Evolutionary conservation across 148 eudicot species (phyloP), one percentile per base, ranked within the genome.

Genomic region (Amaranthus cruentus): DNA sequence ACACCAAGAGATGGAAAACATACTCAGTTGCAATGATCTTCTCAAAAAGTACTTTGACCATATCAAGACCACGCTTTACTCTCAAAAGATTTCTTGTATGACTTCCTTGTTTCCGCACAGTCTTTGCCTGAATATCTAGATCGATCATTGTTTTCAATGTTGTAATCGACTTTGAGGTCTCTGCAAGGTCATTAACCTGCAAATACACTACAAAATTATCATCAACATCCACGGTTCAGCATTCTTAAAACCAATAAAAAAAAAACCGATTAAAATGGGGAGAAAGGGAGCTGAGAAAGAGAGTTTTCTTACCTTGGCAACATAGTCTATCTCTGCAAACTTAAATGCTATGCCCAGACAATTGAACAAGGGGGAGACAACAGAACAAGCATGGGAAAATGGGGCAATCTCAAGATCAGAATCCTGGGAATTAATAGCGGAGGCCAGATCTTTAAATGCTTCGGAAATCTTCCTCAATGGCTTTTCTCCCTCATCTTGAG

Each of bases 291-390:
- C 14, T 9, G 49, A 9, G 12, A 2, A 18, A 51, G 62, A 65
- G 38, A 38, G 28, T 46, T 47, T 14, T 55, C 50, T 63, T 77
- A 84, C 98, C 88, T 94, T 94, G 78, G 91, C 86, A 66, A 91
- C 97, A 69, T 91, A 94, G 76, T 94, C 98, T 81, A 87, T 83
- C 71, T 91, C 98, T 7, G 98, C 98, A 73, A 94, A 94, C 81
- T 89, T 91, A 85, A 94, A 94, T 71, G 98, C 98, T 81, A 94
- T 85, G 18, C 98, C 98, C 18, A 94, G 88, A 72, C 91, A 94
- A 18, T 91, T 84, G 68, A 94, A 94, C 46, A 94, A 88, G n/a
- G 98, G 98, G 47, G 98, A 91, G 63, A 94, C 95, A 21, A 89
- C 86, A n/a, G 93, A 79, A 68, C 97, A 91, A 56, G 98, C 98